These are phyloP conservation scores for Rosa rugosa DNA, from an alignment of 306 rosid species.

Conservation along the genomic window DNA sequence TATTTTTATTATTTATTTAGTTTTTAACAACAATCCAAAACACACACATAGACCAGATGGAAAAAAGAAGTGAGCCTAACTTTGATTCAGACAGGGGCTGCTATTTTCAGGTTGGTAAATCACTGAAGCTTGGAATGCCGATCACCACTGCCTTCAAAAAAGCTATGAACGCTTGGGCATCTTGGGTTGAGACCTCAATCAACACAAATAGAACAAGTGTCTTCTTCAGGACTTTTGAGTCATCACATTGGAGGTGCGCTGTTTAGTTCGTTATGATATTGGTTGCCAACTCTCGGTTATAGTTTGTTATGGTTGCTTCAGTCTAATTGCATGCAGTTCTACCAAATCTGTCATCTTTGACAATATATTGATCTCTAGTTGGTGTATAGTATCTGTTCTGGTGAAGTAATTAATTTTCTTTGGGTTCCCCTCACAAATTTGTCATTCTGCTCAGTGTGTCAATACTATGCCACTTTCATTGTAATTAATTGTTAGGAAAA, in stretches of 20 bases:
- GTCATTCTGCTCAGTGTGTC: neutral
- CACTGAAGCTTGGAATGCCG: constrained; percentile 88
- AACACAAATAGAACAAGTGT: constrained; percentile 67
- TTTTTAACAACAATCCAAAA: neutral
- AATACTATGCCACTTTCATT: neutral
- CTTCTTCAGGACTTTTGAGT: constrained; percentile 86
- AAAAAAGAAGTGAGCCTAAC: constrained; percentile 5
- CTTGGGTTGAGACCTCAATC: constrained; percentile 65
- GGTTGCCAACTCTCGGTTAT: neutral
- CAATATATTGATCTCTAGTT: neutral
- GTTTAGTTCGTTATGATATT: neutral
- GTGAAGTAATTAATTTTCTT: neutral
- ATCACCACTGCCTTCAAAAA: constrained; percentile 62
- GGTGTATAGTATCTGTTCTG: neutral
- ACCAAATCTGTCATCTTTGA: neutral
- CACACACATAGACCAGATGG: neutral
- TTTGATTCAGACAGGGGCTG: constrained; percentile 77
- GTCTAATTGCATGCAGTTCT: neutral
- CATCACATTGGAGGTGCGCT: constrained; percentile 52
- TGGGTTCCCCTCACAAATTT: neutral
- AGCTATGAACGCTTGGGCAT: constrained; percentile 82
- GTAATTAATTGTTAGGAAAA: too few relatives aligned
- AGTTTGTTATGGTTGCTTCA: neutral
- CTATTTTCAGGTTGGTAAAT: constrained; percentile 82
- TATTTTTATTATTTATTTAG: neutral